Percentiles rank a stretch among this genome's conserved stretches.
Evolutionary conservation across 2,329 filamentous ascomycete genomes (phyloP).

Genomic region (Trichoderma asperellum): DNA sequence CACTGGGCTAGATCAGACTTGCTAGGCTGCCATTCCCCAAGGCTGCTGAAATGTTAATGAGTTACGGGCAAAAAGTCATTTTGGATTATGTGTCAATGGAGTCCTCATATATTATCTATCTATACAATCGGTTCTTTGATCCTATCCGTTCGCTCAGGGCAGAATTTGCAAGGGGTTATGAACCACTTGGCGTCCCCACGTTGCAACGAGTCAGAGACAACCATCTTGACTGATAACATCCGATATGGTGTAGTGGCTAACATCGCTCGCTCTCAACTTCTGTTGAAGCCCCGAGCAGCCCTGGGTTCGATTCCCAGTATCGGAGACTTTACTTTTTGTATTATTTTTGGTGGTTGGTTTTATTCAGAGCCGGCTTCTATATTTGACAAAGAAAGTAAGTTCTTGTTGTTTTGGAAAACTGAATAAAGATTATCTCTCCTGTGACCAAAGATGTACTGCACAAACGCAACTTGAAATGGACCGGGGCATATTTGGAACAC

Average conservation of each 20-base stretch:
- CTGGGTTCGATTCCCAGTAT: constrained; percentile 45
- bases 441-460: not conserved
- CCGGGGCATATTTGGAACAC: not conserved
- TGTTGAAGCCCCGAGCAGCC: constrained; percentile 38
- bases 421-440: not conserved
- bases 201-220: not conserved
- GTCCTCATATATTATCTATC: not conserved
- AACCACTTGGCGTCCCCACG: not conserved
- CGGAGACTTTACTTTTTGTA: constrained; percentile 33
- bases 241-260: constrained; percentile 46
- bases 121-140: not conserved
- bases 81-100: not conserved
- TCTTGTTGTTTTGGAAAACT: not conserved
- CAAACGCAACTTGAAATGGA: not conserved
- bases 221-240: constrained; percentile 31
- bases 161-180: not conserved
- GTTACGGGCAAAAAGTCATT: not conserved
- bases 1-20: not conserved
- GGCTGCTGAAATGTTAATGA: not conserved
- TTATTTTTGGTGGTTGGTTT: not conserved
- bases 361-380: not conserved
- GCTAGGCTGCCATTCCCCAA: too few relatives aligned
- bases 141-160: not conserved
- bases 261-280: constrained; percentile 43
- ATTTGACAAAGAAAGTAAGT: not conserved